These are phyloP conservation scores for Casuarina glauca DNA, from an alignment of 306 rosid genomes.

Conservation along the genomic window DNA sequence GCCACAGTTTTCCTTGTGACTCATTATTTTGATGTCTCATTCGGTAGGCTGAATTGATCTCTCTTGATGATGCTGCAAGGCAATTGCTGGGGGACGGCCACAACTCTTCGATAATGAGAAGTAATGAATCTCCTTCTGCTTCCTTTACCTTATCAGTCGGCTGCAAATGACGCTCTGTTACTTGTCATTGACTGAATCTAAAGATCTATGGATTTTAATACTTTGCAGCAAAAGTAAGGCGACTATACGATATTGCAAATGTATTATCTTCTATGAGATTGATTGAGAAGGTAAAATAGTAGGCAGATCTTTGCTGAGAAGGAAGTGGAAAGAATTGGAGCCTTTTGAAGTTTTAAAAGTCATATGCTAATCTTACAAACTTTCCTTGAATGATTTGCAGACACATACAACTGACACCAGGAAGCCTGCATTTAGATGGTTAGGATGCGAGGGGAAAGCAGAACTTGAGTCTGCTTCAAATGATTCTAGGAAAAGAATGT, in stretches of 20 bases:
- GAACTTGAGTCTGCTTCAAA: constrained; percentile 23
- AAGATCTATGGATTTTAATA: constrained; percentile 13
- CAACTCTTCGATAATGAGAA: constrained; percentile 75
- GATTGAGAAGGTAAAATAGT: constrained; percentile 74
- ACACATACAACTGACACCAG: constrained; percentile 72
- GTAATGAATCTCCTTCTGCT: constrained; percentile 31
- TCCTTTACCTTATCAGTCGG: constrained; percentile 1
- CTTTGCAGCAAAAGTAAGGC: constrained; percentile 90
- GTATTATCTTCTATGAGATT: constrained; percentile 84
- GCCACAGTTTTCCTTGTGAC: neutral
- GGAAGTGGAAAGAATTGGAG: neutral
- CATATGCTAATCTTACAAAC: neutral
- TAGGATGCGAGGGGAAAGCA: constrained; percentile 54
- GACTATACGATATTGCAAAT: constrained; percentile 92
- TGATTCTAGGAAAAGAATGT: constrained; percentile 67
- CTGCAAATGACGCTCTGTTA: too few species aligned
- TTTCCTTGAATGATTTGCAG: constrained; percentile 41
- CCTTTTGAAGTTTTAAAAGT: neutral
- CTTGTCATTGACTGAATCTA: constrained; percentile 7
- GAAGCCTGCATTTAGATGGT: constrained; percentile 92
- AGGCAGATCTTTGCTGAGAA: neutral
- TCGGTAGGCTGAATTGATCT: constrained; percentile 60
- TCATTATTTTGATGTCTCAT: constrained; percentile 15
- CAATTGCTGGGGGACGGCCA: constrained; percentile 82
- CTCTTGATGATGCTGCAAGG: constrained; percentile 93